Conservation (phyloP, 2,329 filamentous ascomycete genomes). For the Venturia asperata region DNA sequence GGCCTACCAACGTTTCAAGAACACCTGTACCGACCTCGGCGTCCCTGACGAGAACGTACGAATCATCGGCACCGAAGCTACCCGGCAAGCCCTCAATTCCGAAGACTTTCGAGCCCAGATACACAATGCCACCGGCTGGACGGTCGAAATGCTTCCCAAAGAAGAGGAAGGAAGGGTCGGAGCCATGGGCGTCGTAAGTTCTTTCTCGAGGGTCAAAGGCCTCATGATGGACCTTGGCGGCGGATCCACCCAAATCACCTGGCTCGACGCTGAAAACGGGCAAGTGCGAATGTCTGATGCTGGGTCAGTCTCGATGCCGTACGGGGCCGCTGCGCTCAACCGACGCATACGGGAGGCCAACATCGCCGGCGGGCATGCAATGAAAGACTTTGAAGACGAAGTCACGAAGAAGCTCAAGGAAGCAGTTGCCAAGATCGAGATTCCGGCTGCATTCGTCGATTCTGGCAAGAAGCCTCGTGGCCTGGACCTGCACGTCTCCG, state of each 20-base stretch:
- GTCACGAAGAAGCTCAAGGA: constrained; percentile 52
- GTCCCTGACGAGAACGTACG: constrained; percentile 60
- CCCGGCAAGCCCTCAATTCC: constrained; percentile 71
- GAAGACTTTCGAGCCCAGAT: constrained; percentile 61
- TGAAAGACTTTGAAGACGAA: constrained; percentile 32
- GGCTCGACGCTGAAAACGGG: constrained; percentile 50
- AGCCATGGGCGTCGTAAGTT: constrained; percentile 73
- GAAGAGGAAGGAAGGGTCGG: constrained; percentile 77
- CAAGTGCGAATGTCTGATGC: constrained; percentile 44
- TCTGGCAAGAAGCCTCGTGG: constrained; percentile 40
- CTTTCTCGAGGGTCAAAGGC: constrained; percentile 62
- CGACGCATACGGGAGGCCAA: constrained; percentile 45
- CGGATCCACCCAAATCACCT: constrained; percentile 63
- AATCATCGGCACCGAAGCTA: constrained; percentile 83
- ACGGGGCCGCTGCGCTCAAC: constrained; percentile 61
- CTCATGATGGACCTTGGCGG: constrained; percentile 84
- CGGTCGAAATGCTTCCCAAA: constrained; percentile 66
- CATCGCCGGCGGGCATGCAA: constrained; percentile 27
- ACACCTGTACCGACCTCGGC: constrained; percentile 60
- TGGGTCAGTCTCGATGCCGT: constrained; percentile 60
- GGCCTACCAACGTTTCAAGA: constrained; percentile 62
- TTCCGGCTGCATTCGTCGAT: constrained; percentile 48
- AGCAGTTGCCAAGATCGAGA: constrained; percentile 51
- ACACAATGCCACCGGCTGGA: constrained; percentile 54
- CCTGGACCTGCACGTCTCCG: constrained; percentile 74